Evolutionary conservation across 2,329 filamentous ascomycete species (phyloP).

Genomic region (Colletotrichum camelliae): DNA sequence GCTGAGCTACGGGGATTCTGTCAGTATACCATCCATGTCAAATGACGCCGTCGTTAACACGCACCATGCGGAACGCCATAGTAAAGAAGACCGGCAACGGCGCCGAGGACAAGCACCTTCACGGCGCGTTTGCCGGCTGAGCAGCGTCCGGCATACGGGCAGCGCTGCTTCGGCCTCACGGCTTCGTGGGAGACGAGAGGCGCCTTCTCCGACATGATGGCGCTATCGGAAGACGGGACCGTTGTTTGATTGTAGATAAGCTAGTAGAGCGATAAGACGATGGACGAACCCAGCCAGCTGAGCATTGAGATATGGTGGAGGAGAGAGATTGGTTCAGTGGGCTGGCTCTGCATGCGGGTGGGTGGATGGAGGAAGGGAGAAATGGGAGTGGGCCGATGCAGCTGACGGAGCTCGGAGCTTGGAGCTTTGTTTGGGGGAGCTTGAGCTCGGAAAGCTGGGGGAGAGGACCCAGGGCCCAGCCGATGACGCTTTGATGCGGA

Average conservation of each 20-base stretch:
- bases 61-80: not conserved
- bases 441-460: not conserved
- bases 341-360: not conserved
- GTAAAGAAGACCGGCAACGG: conserved; percentile 7
- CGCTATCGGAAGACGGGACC: not conserved
- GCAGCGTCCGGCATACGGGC: conserved; percentile 11
- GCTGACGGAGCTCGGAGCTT: conserved; percentile 5
- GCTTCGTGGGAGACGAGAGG: not conserved
- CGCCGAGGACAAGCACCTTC: conserved; percentile 1
- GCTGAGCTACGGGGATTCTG: not conserved
- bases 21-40: not conserved
- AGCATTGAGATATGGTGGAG: conserved; percentile 7
- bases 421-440: not conserved
- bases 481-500: conserved; percentile 15
- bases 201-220: conserved; percentile 13
- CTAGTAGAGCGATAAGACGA: not conserved
- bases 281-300: conserved; percentile 13
- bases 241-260: not conserved
- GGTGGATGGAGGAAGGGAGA: not conserved
- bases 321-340: not conserved
- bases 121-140: not conserved
- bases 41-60: not conserved
- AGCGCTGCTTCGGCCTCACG: not conserved
- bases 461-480: not conserved
- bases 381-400: not conserved